Evolutionary conservation across 768 basidiomycete species (phyloP).

Genomic region (Boletales sp.): DNA sequence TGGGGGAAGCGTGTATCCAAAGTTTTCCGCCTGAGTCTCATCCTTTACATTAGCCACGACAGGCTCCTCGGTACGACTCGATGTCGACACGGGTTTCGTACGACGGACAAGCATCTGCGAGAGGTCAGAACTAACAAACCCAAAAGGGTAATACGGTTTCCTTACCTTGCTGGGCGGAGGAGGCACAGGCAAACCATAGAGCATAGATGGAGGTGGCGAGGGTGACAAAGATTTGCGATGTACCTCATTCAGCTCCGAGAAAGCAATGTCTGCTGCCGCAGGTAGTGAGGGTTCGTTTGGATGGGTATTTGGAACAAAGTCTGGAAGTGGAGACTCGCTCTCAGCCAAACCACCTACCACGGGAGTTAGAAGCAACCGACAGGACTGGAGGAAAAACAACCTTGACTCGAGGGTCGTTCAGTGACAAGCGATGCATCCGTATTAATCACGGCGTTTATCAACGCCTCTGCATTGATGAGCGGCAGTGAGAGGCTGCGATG

Average conservation of each 20-base stretch:
- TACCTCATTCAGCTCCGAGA: conserved; percentile 12
- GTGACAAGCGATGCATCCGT: conserved; percentile 34
- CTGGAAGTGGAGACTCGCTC: conserved; percentile 40
- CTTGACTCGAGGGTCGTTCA: conserved; percentile 17
- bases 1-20: conserved; percentile 22
- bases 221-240: conserved; percentile 2
- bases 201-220: conserved; percentile 17
- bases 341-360: conserved; percentile 4
- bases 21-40: conserved; percentile 5
- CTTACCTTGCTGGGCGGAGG: conserved; percentile 25
- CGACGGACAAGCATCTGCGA: conserved; percentile 25
- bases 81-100: conserved; percentile 12
- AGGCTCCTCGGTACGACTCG: conserved; percentile 6
- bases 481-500: conserved; percentile 36
- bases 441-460: conserved; percentile 49
- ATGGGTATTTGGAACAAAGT: conserved; percentile 50
- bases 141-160: not conserved
- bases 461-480: conserved; percentile 42
- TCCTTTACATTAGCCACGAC: conserved; percentile 3
- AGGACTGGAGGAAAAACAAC: conserved; percentile 3
- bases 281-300: conserved; percentile 48
- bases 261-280: conserved; percentile 6
- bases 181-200: conserved; percentile 17
- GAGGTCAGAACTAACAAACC: not conserved
- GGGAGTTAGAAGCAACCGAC: not conserved